A percentile compares a stretch with the other conserved stretches of the same genome.
Conservation (phyloP, 305 asterid species). For the Fraxinus paxiana region DNA sequence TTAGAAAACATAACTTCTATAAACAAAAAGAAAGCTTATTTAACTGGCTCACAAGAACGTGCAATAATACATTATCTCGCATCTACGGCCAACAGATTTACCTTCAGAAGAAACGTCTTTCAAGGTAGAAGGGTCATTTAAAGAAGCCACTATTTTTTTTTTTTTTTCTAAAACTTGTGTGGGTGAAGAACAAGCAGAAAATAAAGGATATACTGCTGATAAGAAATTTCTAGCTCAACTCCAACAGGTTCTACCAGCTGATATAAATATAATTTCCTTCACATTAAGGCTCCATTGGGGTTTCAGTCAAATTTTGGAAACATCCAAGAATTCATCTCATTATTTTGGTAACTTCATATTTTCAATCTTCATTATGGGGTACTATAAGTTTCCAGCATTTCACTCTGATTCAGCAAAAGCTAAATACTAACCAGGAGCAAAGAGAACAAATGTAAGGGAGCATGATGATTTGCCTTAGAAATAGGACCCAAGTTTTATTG, state of each 20-base stretch:
- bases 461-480: background rate
- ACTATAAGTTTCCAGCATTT: background rate
- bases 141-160: background rate
- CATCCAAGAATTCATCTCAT: background rate
- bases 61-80: background rate
- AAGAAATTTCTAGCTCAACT: background rate
- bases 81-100: background rate
- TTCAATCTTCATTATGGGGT: background rate
- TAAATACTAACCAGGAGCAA: background rate
- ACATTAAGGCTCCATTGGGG: constrained; percentile 4
- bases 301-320: background rate
- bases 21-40: background rate
- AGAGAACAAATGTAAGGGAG: background rate
- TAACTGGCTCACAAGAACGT: background rate
- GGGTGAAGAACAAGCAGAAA: background rate
- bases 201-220: background rate
- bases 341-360: background rate
- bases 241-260: background rate
- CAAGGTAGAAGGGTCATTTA: background rate
- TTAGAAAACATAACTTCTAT: constrained; percentile 14
- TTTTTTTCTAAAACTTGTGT: background rate
- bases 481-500: background rate
- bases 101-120: background rate
- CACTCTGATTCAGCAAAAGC: background rate
- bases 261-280: background rate